Base-by-base conservation (phyloP, 306 rosid genomes). In the Datisca glomerata region DNA sequence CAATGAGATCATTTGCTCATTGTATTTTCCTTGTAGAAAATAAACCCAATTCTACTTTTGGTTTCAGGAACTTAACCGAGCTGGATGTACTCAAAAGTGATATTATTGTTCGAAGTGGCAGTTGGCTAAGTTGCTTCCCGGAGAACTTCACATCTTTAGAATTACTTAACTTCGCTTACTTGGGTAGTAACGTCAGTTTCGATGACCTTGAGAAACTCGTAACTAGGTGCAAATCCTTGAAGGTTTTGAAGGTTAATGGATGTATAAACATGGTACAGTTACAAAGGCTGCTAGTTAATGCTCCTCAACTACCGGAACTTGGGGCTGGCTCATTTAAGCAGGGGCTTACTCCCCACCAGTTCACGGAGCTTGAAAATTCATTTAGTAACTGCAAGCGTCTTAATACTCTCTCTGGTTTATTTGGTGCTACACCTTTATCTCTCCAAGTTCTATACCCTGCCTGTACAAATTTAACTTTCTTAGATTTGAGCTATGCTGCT, bases 111-210 rank as follows among this genome's bases (percentile, higher is more conserved):
- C 69, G 45, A 59, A 71, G 54, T 60, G 96, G 85, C 7, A 41
- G 61, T 57, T 85, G 96, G 96, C 67, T 85, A 67, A 77, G 80
- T 47, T 74, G 78, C 67, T 85, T 85, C 68, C 93, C 85, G 3
- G 93, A 77, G 35, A 74, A 58, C 66, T 77, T 74, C 72, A 74
- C 84, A 13, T 80, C 89, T 21, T 45, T 85, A 69, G 93, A 80
- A 63, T 66, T 70, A 24, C 66, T 85, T 41, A 85, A 85, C 68
- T 77, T 80, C 48, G 60, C 93, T 59, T 58, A 55, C 63, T 65
- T 85, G 52, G 61, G 62, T 22, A 67, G 21, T 8, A 79, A 76
- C 12, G 74, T 77, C 37, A 69, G 64, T 43, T 71, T 77, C 18
- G 79, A 74, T 31, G 73, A 77, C 8, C 87, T 85, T 4, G 93